Evolutionary conservation across 352 stramenopile species (phyloP).

Genomic region (Globisporangium irregulare): DNA sequence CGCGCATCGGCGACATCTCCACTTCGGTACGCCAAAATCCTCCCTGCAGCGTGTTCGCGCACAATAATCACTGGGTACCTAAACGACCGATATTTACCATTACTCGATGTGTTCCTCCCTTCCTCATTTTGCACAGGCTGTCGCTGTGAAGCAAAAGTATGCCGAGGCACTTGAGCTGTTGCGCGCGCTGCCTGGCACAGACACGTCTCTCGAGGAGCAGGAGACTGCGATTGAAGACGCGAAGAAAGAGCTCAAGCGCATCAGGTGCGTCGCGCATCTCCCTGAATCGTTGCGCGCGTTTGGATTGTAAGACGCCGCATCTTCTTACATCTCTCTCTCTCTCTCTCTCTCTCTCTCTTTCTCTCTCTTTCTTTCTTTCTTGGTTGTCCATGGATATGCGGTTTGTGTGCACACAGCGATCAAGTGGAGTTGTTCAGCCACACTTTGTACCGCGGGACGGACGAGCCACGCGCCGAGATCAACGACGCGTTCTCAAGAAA

Average conservation of each 20-base stretch:
- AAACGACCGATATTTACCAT: neutral
- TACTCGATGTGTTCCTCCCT: no score
- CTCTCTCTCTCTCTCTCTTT: neutral
- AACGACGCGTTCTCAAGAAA: slow-evolving; percentile 85
- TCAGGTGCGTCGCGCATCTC: slow-evolving; percentile 41
- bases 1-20: slow-evolving; percentile 77
- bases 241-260: slow-evolving; percentile 71
- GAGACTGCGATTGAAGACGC: slow-evolving; percentile 64
- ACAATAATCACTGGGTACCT: neutral
- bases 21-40: slow-evolving; percentile 40
- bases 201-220: slow-evolving; percentile 79
- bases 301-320: no score
- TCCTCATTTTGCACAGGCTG: slow-evolving; percentile 34
- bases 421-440: slow-evolving; percentile 84
- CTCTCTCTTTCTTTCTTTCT: neutral
- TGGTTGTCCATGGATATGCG: neutral
- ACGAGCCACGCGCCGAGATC: slow-evolving; percentile 78
- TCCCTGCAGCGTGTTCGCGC: neutral
- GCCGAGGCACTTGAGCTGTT: slow-evolving; percentile 61
- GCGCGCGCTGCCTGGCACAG: slow-evolving; percentile 63
- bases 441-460: slow-evolving; percentile 79
- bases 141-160: slow-evolving; percentile 79
- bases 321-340: no score
- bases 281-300: neutral
- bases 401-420: slow-evolving; percentile 32